These are phyloP conservation scores for Haematococcus lacustris DNA, from an alignment of 139 green algal species.

Conservation along the genomic window DNA sequence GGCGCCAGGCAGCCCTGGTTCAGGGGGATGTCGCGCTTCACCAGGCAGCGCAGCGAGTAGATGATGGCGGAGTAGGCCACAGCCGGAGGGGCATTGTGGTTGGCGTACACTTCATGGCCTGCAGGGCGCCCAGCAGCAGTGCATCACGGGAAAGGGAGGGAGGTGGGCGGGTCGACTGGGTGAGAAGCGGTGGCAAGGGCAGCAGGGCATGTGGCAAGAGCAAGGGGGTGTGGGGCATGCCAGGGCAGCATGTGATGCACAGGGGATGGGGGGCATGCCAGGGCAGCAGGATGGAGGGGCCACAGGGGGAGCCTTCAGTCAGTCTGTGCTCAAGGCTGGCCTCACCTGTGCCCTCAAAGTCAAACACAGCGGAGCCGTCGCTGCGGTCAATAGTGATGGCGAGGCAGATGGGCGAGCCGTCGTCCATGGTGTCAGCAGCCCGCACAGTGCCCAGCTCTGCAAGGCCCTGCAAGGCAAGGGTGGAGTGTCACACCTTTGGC, in stretches of 20 bases:
- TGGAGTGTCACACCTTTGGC: too few species aligned
- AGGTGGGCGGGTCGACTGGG: too few species aligned
- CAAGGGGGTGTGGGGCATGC: too few species aligned
- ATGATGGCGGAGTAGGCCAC: constrained; percentile 91
- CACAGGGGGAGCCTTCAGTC: too few species aligned
- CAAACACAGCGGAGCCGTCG: constrained; percentile 70
- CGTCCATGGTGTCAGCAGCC: constrained; percentile 87
- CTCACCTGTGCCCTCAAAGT: constrained; percentile 81
- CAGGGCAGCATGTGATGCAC: too few species aligned
- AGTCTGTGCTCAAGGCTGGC: too few species aligned
- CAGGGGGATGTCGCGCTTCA: constrained; percentile 83
- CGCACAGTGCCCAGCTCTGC: constrained; percentile 67
- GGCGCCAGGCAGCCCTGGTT: constrained; percentile 84
- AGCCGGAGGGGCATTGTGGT: constrained; percentile 89
- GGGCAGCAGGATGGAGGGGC: too few species aligned
- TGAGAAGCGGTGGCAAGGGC: too few species aligned
- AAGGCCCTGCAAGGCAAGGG: constrained; percentile 46
- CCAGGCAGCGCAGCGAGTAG: constrained; percentile 88
- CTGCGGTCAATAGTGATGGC: constrained; percentile 79
- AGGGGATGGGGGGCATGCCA: too few species aligned
- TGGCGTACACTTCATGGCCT: constrained; percentile 84
- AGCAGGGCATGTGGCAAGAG: too few species aligned
- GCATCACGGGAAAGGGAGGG: background rate
- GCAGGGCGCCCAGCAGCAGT: constrained; percentile 6
- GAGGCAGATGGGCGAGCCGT: constrained; percentile 78